phyloP scores from a whole-genome alignment of 257 asterid species.

The Solanum sparsipilum region DNA sequence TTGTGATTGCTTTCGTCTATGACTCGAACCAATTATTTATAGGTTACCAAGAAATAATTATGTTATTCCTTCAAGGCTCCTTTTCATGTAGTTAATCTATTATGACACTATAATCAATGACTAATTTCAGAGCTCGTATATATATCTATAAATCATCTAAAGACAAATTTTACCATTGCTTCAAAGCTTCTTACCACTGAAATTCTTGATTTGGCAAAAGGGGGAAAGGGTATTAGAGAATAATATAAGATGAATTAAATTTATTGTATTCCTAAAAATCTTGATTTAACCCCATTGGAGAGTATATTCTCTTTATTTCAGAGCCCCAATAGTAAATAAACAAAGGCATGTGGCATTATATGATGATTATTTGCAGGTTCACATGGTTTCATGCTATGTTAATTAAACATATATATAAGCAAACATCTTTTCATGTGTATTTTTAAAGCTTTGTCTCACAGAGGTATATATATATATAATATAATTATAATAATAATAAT shows the following conservation, averaged over 20 bases:
- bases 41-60: neutral
- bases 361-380: slow-evolving; percentile 40
- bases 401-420: slow-evolving; percentile 20
- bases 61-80: neutral
- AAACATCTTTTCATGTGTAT: slow-evolving; percentile 21
- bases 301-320: slow-evolving; percentile 5
- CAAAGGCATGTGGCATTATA: slow-evolving; percentile 36
- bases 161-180: neutral
- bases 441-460: slow-evolving; percentile 14
- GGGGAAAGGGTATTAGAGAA: neutral
- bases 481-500: neutral
- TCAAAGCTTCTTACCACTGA: neutral
- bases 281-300: neutral
- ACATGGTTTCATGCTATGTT: slow-evolving; percentile 27
- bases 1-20: neutral
- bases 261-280: neutral
- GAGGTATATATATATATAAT: neutral
- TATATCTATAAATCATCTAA: neutral
- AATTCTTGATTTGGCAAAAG: neutral
- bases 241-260: neutral
- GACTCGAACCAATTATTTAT: neutral
- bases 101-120: neutral
- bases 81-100: neutral
- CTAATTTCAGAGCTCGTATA: neutral
- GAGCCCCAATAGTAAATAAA: slow-evolving; percentile 9